Base-by-base conservation (phyloP, 331 rosid genomes). In the Pyracantha coccinea region DNA sequence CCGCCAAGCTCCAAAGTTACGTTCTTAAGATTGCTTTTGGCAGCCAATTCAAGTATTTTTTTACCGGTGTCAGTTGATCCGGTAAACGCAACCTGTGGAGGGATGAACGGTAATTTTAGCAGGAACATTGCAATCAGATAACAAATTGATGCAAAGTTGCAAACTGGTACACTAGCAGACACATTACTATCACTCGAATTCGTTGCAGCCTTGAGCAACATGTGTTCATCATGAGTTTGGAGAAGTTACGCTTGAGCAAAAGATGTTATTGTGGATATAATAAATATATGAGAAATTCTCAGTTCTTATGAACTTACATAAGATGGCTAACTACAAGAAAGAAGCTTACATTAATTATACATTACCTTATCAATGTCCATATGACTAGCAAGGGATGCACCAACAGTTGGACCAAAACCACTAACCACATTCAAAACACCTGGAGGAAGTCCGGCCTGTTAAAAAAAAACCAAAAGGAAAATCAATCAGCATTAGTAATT, bases 1-100 rank as follows among this genome's bases (percentile, higher is more conserved):
- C 98, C 95, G 1, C 98, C 98, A 57, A 93, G 95, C 85, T 93
- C 97, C 90, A 86, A 76, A 33, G 98, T 91, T 61, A 88, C 98
- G 14, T 79, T 75, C 75, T 91, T 93, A 59, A 93, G 92, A 85
- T 93, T 93, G 88, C 98, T 91, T 85, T 60, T 83, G 23, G 98
- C 89, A 4, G 95, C 94, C 75, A 89, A 70, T 82, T 87, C 78
- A 53, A 84, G 96, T 62, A 90, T 81, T 19, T 81, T 50, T 74
- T 93, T 90, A 33, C 98, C 98, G 0, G 96, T 93, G 23, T 45
- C 85, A 19, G 96, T 93, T 50, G 98, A 93, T 77, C 97, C 95
- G 57, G 97, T 93, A 79, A 93, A 93, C 68, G 97, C 98, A 86
- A 91, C 77, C 96, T 93, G 91, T 85, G 65, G 53, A 80, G 45